Percentiles rank a stretch among this genome's conserved stretches.
phyloP scores from a whole-genome alignment of 495 filamentous ascomycete species.

The Neurospora africana region DNA sequence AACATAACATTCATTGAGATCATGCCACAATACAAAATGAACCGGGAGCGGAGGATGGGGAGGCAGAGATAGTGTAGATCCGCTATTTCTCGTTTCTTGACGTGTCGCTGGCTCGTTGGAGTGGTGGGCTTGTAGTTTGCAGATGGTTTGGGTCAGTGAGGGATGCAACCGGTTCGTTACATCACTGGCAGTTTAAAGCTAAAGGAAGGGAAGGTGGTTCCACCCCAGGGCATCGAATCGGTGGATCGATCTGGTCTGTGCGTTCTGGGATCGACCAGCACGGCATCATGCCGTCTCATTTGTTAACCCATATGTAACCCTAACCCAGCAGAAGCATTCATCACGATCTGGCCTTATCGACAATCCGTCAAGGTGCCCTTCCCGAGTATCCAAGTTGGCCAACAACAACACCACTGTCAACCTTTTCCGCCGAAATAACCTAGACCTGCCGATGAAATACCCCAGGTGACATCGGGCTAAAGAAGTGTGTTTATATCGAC shows the following conservation, averaged over 20 bases:
- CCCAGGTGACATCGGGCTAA: constrained; percentile 1
- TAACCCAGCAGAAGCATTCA: constrained; percentile 21
- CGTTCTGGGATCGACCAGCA: not conserved
- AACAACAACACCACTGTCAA: not conserved
- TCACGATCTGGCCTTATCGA: constrained; percentile 26
- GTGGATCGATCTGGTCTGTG: not conserved
- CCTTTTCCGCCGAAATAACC: not conserved
- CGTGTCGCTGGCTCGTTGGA: not conserved
- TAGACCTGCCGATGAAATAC: constrained; percentile 2
- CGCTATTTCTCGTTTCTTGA: not conserved
- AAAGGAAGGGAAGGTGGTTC: not conserved
- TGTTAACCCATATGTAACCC: constrained; percentile 5
- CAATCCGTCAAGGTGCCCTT: not conserved
- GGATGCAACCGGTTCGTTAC: constrained; percentile 6
- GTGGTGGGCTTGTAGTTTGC: not conserved
- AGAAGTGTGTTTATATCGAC: not conserved
- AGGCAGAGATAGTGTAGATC: not conserved
- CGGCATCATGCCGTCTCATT: not conserved
- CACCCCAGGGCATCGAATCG: not conserved
- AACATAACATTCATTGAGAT: constrained; percentile 11
- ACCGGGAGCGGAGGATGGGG: not conserved
- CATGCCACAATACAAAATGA: not conserved
- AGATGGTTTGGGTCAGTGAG: not conserved
- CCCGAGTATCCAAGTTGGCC: not conserved
- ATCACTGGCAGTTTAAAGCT: constrained; percentile 8